These are phyloP conservation scores for Pyrenula massariospora DNA, from an alignment of 495 filamentous ascomycete genomes.

Conservation along the genomic window DNA sequence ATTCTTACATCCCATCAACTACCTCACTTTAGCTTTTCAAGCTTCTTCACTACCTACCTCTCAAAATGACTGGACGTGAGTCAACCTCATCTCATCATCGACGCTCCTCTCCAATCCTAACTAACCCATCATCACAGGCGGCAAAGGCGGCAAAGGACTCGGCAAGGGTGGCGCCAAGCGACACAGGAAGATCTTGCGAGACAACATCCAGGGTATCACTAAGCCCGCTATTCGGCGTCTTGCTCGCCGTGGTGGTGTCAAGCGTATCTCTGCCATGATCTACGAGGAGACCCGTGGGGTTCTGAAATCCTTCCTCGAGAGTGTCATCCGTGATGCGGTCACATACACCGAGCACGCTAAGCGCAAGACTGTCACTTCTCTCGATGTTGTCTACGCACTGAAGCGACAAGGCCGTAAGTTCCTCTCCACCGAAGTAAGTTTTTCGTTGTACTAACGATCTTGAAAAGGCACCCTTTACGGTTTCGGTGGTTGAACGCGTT, in stretches of 20 bases:
- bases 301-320: slow-evolving; percentile 99
- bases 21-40: slow-evolving; percentile 22
- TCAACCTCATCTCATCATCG: slow-evolving; percentile 14
- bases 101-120: slow-evolving; percentile 10
- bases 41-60: slow-evolving; percentile 13
- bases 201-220: slow-evolving; percentile 98
- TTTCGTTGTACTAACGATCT: slow-evolving; percentile 30
- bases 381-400: slow-evolving; percentile 94
- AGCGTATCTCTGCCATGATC: slow-evolving; percentile 98
- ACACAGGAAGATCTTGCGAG: slow-evolving; percentile 98
- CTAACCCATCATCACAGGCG: slow-evolving; percentile 50
- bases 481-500: slow-evolving; percentile 80
- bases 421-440: not conserved
- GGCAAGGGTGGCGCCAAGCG: slow-evolving; percentile 88
- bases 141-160: slow-evolving; percentile 97
- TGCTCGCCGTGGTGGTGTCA: slow-evolving; percentile 98
- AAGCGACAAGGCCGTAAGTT: slow-evolving; percentile 83
- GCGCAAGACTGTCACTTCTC: slow-evolving; percentile 96
- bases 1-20: slow-evolving; percentile 11
- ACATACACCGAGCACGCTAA: slow-evolving; percentile 99
- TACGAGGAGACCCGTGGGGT: slow-evolving; percentile 99
- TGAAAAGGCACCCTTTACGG: slow-evolving; percentile 71
- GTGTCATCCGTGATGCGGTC: slow-evolving; percentile 98
- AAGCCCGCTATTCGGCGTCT: slow-evolving; percentile 99
- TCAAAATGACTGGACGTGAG: slow-evolving; percentile 64